Conservation (phyloP, 2,329 filamentous ascomycete species). For the Aphanocladium album region DNA sequence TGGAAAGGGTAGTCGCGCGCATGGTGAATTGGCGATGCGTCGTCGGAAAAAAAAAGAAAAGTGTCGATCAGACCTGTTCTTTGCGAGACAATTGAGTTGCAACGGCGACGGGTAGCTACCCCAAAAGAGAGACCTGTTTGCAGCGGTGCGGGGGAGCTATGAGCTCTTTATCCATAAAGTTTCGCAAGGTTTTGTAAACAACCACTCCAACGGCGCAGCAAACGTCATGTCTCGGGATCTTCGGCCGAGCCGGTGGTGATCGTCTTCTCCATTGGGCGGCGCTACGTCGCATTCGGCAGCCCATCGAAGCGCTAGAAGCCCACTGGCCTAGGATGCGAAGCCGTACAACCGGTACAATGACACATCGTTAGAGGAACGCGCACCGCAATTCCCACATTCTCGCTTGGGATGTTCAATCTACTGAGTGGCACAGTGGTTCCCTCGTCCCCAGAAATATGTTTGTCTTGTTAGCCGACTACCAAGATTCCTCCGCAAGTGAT, state of each 20-base stretch:
- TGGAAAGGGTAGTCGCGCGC: not conserved
- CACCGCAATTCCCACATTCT: not conserved
- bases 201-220: not conserved
- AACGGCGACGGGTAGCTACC: not conserved
- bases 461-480: not conserved
- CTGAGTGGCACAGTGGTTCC: not conserved
- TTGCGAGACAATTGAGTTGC: not conserved
- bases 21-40: not conserved
- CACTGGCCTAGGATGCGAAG: not conserved
- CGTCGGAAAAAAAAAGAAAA: too few relatives aligned
- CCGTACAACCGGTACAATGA: constrained; percentile 1
- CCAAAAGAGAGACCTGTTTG: not conserved
- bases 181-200: not conserved
- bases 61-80: not conserved
- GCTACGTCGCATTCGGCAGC: not conserved
- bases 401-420: not conserved
- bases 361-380: not conserved
- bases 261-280: not conserved
- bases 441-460: not conserved
- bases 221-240: not conserved
- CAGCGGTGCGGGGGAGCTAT: not conserved
- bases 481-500: not conserved
- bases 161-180: not conserved
- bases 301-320: not conserved
- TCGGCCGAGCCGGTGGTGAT: constrained; percentile 1